Base-by-base conservation (phyloP, 257 asterid species). In the Scutellaria galericulata region DNA sequence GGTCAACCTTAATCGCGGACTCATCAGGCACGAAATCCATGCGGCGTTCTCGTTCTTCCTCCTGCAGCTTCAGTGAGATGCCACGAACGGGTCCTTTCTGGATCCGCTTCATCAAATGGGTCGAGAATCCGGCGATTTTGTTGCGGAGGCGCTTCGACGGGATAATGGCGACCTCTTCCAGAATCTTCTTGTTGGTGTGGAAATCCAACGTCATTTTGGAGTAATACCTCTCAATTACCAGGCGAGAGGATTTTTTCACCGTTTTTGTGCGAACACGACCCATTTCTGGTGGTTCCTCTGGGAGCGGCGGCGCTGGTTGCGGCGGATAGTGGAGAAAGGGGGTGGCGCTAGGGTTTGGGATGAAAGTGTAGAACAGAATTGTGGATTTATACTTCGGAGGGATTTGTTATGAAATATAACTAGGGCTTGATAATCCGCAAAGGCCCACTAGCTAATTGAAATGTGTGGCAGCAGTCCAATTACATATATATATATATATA, bases 181-280 rank as follows among this genome's bases (percentile, higher is more conserved):
- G 75, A 47, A 86, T 80, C 73, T 88, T 88, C 89, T 88, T 88
- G 83, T 88, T 88, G 44, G 91, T 87, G 83, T 87, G 91, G 83
- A 87, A 87, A 40, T 89, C 93, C 64, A 85, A 37, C 0, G 93
- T 86, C 87, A 87, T 73, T 64, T 85, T 87, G 45, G 89, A 77
- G 80, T 89, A 89, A 83, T 89, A 80, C 0, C 89, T 80, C 73
- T 89, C 93, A 15, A 89, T 89, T 7, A 83, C 88, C 71, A 80
- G 91, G 12, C 96, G 88, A 5, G 96, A 85, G 15, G 90, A 86
- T 13, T 87, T 89, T 85, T 89, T 86, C 86, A 89, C 93, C 0
- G 96, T 87, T 79, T 89, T 89, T 11, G 96, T 89, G 44, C 93
- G 91, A 0, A 89, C 96, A 7, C 96, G 91, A 69, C 91, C 93